phyloP scores from a whole-genome alignment of 352 stramenopile genomes.

The Globisporangium spinosum region DNA sequence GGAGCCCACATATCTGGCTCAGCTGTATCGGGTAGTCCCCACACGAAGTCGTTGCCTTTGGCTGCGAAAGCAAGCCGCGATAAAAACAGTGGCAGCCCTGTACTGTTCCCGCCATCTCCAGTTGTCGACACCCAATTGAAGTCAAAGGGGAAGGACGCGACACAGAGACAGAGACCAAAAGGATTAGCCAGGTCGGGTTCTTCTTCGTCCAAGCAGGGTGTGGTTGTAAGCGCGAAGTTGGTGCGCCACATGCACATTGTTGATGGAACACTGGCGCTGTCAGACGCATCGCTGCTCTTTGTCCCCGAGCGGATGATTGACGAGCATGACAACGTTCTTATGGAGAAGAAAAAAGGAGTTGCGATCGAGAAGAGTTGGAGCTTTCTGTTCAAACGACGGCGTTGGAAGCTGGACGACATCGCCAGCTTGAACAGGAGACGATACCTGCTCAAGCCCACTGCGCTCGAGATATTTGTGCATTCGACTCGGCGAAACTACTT shows the following conservation, averaged over 20 bases:
- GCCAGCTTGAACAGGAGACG: conserved; percentile 58
- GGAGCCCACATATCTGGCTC: neutral
- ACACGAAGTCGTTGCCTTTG: neutral
- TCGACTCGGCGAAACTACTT: conserved; percentile 86
- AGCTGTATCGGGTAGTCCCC: conserved; percentile 3
- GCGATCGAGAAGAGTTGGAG: conserved; percentile 43
- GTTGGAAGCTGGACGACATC: conserved; percentile 75
- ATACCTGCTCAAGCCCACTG: conserved; percentile 80
- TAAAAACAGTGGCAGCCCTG: neutral
- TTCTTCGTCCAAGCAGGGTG: conserved; percentile 15
- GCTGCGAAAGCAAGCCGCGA: neutral
- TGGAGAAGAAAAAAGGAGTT: conserved; percentile 44
- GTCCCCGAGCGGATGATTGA: conserved; percentile 65
- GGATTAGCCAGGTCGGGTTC: conserved; percentile 2
- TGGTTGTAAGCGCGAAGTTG: conserved; percentile 58
- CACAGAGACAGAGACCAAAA: neutral
- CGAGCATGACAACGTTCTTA: conserved; percentile 61
- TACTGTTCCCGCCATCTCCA: conserved; percentile 3
- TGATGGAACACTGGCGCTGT: conserved; percentile 54
- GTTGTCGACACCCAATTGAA: neutral
- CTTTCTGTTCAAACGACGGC: conserved; percentile 71
- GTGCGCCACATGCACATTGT: conserved; percentile 78
- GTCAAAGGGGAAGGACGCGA: neutral
- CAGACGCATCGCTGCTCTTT: conserved; percentile 54
- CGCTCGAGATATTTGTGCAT: conserved; percentile 79